phyloP scores from a whole-genome alignment of 1,284 basidiomycete species.

The Gymnopus androsaceus region DNA sequence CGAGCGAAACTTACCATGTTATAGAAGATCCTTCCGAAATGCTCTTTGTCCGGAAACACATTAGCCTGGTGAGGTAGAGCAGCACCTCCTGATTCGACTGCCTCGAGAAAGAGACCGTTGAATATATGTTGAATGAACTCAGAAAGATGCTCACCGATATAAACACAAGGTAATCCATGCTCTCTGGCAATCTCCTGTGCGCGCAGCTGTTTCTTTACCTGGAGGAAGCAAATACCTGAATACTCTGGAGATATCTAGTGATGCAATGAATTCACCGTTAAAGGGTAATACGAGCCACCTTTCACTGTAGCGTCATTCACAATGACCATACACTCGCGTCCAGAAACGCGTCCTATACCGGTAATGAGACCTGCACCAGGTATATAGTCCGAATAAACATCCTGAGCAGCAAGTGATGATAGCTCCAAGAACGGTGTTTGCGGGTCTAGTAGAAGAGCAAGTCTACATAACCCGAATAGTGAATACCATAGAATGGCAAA shows the following conservation, averaged over 20 bases:
- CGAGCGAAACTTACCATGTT: slow-evolving; percentile 72
- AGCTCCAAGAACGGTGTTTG: slow-evolving; percentile 91
- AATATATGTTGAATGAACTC: slow-evolving; percentile 15
- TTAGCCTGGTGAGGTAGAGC: slow-evolving; percentile 92
- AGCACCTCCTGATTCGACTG: slow-evolving; percentile 93
- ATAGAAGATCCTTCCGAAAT: slow-evolving; percentile 96
- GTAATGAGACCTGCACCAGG: slow-evolving; percentile 92
- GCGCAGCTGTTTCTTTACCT: slow-evolving; percentile 94
- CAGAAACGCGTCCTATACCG: slow-evolving; percentile 81
- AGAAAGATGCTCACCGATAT: slow-evolving; percentile 62
- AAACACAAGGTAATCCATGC: slow-evolving; percentile 89
- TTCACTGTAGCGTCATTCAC: slow-evolving; percentile 95
- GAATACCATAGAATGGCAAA: neutral
- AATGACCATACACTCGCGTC: slow-evolving; percentile 85
- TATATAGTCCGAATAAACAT: slow-evolving; percentile 82
- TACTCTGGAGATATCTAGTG: neutral
- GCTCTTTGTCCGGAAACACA: slow-evolving; percentile 89
- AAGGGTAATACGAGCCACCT: slow-evolving; percentile 90
- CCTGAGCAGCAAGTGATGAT: slow-evolving; percentile 83
- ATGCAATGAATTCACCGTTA: slow-evolving; percentile 60
- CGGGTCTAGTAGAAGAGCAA: slow-evolving; percentile 73
- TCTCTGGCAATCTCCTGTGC: slow-evolving; percentile 93
- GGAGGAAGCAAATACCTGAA: neutral
- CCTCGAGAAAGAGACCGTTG: neutral
- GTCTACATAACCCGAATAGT: slow-evolving; percentile 27